Conservation (phyloP, 768 basidiomycete species). For the Candolleomyces eurysporus region DNA sequence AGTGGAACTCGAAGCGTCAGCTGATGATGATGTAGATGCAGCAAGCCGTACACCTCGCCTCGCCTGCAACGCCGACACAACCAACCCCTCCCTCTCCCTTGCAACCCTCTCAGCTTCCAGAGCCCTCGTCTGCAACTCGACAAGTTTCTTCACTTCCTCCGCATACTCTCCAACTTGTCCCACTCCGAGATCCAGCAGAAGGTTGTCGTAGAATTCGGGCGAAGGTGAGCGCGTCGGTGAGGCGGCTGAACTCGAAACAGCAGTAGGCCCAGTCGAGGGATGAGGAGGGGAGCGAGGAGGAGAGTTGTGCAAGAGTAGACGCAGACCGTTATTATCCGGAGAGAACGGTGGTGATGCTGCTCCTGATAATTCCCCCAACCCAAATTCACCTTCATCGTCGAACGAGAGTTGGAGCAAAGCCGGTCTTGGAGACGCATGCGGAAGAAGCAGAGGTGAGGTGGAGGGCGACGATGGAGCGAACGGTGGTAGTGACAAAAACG, state of each 20-base stretch:
- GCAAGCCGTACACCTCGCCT: not conserved
- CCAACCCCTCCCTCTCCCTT: not conserved
- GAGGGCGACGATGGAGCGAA: not conserved
- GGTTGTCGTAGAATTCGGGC: conserved; percentile 35
- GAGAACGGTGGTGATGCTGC: no score
- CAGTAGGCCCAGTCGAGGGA: not conserved
- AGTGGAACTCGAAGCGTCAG: no score
- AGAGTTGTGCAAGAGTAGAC: not conserved
- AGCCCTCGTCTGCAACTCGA: conserved; percentile 35
- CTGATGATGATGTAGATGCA: no score
- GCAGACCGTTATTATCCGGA: no score
- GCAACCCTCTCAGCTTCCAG: conserved; percentile 12
- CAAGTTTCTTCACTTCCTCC: conserved; percentile 38
- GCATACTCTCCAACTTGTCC: conserved; percentile 14
- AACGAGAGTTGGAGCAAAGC: no score
- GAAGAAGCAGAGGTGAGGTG: not conserved
- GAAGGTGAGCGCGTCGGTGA: conserved; percentile 36
- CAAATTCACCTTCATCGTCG: no score
- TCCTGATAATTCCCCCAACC: no score
- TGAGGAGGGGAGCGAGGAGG: not conserved
- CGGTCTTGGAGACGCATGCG: no score
- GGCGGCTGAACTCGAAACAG: conserved; percentile 3
- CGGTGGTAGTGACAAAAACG: not conserved
- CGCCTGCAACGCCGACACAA: not conserved
- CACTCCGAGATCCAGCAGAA: conserved; percentile 7